Conservation (phyloP, 116 monocot genomes). For the Zostera marina region DNA sequence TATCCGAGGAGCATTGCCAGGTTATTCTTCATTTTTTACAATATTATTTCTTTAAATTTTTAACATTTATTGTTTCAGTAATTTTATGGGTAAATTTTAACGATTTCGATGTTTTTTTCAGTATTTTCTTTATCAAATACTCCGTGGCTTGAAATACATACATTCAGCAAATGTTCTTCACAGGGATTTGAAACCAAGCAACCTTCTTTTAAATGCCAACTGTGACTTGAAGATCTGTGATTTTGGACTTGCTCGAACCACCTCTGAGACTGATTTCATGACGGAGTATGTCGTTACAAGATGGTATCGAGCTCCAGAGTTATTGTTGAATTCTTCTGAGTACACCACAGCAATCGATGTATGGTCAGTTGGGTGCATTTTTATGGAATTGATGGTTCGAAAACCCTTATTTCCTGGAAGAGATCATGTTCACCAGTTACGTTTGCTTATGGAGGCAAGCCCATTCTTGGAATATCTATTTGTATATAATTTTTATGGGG, state of each 20-base stretch:
- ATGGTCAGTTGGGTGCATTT: slow-evolving; percentile 99
- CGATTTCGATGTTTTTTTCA: slow-evolving; percentile 5
- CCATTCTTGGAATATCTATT: not conserved
- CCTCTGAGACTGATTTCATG: slow-evolving; percentile 97
- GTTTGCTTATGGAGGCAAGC: slow-evolving; percentile 76
- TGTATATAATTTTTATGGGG: too few species aligned
- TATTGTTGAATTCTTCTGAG: slow-evolving; percentile 83
- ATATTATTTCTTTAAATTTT: too few species aligned
- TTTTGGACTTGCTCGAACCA: slow-evolving; percentile 92
- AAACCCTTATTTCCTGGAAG: slow-evolving; percentile 90
- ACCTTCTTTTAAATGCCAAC: slow-evolving; percentile 90
- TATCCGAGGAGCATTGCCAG: slow-evolving; percentile 82
- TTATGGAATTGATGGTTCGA: slow-evolving; percentile 90
- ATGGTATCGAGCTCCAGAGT: slow-evolving; percentile 93
- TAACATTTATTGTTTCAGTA: too few species aligned
- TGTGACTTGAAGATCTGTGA: slow-evolving; percentile 99
- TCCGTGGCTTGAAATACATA: slow-evolving; percentile 93
- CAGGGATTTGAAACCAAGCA: slow-evolving; percentile 96
- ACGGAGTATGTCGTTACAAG: slow-evolving; percentile 97
- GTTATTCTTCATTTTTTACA: slow-evolving; percentile 7
- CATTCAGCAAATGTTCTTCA: slow-evolving; percentile 98
- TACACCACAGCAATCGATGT: slow-evolving; percentile 97
- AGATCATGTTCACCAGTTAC: slow-evolving; percentile 93
- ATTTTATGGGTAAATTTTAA: too few species aligned
- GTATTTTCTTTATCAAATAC: slow-evolving; percentile 96